Evolutionary conservation across 768 basidiomycete genomes (phyloP).

Genomic region (Hericium coralloides): DNA sequence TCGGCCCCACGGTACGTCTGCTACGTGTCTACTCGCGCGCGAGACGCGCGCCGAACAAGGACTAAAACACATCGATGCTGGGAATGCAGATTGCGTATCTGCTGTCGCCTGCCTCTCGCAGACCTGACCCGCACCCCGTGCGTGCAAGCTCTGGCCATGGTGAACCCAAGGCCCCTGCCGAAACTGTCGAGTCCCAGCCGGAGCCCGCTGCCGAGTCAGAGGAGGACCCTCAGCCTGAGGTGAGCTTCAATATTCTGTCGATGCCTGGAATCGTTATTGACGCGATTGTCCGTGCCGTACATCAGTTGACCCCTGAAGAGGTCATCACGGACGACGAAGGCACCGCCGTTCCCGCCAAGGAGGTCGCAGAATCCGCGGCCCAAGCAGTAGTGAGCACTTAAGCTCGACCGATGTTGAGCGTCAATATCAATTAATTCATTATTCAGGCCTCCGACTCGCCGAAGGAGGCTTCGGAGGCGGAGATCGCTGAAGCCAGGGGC

Average conservation of each 20-base stretch:
- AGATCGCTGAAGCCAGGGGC: slow-evolving; percentile 12
- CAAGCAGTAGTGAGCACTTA: slow-evolving; percentile 15
- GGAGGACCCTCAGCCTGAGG: slow-evolving; percentile 1
- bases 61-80: too few relatives aligned
- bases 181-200: slow-evolving; percentile 39
- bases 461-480: slow-evolving; percentile 17
- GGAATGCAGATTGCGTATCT: slow-evolving; percentile 6
- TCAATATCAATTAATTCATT: neutral
- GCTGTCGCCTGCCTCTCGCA: slow-evolving; percentile 11
- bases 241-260: neutral
- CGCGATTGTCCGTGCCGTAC: neutral
- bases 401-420: too few relatives aligned
- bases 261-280: neutral
- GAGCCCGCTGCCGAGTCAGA: slow-evolving; percentile 6
- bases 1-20: slow-evolving; percentile 11
- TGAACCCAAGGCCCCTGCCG: slow-evolving; percentile 40
- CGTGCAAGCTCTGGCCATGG: slow-evolving; percentile 49
- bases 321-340: slow-evolving; percentile 25
- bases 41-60: too few relatives aligned
- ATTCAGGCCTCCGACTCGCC: slow-evolving; percentile 16
- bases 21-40: neutral
- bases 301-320: slow-evolving; percentile 30
- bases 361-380: slow-evolving; percentile 18
- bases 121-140: slow-evolving; percentile 19
- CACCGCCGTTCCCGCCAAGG: slow-evolving; percentile 17